Base-by-base conservation (phyloP, 2,329 filamentous ascomycete species). In the Penicillium thymicola region DNA sequence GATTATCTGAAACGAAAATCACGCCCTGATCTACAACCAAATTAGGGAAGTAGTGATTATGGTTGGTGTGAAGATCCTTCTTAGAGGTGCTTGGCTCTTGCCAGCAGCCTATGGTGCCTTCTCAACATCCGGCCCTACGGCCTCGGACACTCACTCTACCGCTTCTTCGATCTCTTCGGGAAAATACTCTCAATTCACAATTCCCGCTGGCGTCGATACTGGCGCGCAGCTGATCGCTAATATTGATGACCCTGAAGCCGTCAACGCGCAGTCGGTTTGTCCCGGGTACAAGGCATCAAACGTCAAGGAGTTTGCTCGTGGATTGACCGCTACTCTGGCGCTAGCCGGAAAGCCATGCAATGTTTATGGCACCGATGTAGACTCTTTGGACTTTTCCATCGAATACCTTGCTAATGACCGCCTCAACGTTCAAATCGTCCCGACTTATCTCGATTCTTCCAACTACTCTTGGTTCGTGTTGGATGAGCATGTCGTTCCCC, bases 341-440 rank as follows among this genome's bases (percentile, higher is more conserved):
- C 68, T 86, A 51, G 82, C 81, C 37, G 84, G 83, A 3, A 62
- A 75, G 23, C 69, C 82, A 30, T 86, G 90, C 77, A 89, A 93
- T 71, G 82, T 85, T 23, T 95, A 93, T 61, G 90, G 91, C 0
- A 87, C 81, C 8, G 91, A 95, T 68, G 77, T 95, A 28, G 79
- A 86, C 25, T 76, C 81, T 5, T 76, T 95, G 47, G 81, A 80
- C 36, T 76, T 95, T 32, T 81, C 84, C 3, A 86, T 94, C 13
- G 83, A 87, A 65, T 88, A 87, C 62, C 85, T 90, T 68, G 80
- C 83, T 5, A 73, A 75, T 16, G 83, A 89, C 63, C 81, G 89
- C 1, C 72, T 94, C 40, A 86, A 87, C 54, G 78, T 94, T 48
- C 84, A 86, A 63, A 90, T 95, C 53, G 77, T 81, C 18, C 89